phyloP scores from a whole-genome alignment of 2,329 filamentous ascomycete species.

The Trichoderma oligosporum region DNA sequence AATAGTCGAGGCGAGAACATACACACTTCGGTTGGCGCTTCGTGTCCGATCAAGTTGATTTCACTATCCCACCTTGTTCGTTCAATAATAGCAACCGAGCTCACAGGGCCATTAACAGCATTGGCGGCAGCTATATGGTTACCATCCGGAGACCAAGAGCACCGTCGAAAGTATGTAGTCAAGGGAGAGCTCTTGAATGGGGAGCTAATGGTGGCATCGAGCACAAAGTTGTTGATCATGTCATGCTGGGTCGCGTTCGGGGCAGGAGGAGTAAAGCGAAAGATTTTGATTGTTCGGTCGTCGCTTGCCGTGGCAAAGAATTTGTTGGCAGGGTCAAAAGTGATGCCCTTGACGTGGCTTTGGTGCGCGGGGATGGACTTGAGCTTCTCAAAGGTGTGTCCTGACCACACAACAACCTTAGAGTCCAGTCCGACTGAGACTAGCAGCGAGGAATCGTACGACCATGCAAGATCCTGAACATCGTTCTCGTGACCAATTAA shows the following conservation, averaged over 20 bases:
- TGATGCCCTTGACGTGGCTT: slow-evolving; percentile 97
- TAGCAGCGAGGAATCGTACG: slow-evolving; percentile 88
- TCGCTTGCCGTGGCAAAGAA: slow-evolving; percentile 98
- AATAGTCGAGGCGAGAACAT: slow-evolving; percentile 94
- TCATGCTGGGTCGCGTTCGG: slow-evolving; percentile 93
- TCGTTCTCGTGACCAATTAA: slow-evolving; percentile 97
- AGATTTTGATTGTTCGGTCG: slow-evolving; percentile 94
- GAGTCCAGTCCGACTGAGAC: slow-evolving; percentile 96
- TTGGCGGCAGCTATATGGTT: slow-evolving; percentile 97
- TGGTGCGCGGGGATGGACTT: slow-evolving; percentile 91
- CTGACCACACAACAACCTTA: slow-evolving; percentile 97
- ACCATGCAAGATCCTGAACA: slow-evolving; percentile 97
- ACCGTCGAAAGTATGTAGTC: slow-evolving; percentile 93
- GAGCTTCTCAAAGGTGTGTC: slow-evolving; percentile 94
- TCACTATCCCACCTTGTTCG: slow-evolving; percentile 91
- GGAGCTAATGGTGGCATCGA: slow-evolving; percentile 83
- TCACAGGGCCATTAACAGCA: slow-evolving; percentile 94
- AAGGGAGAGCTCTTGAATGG: slow-evolving; percentile 90
- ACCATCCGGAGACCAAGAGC: slow-evolving; percentile 96
- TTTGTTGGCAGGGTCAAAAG: slow-evolving; percentile 97
- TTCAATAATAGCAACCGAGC: slow-evolving; percentile 93
- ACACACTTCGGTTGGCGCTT: slow-evolving; percentile 94
- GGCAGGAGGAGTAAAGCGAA: slow-evolving; percentile 84
- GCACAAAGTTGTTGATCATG: slow-evolving; percentile 92
- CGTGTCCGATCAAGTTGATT: slow-evolving; percentile 95